Conservation (phyloP, 257 asterid genomes). For the Galeopsis tetrahit region DNA sequence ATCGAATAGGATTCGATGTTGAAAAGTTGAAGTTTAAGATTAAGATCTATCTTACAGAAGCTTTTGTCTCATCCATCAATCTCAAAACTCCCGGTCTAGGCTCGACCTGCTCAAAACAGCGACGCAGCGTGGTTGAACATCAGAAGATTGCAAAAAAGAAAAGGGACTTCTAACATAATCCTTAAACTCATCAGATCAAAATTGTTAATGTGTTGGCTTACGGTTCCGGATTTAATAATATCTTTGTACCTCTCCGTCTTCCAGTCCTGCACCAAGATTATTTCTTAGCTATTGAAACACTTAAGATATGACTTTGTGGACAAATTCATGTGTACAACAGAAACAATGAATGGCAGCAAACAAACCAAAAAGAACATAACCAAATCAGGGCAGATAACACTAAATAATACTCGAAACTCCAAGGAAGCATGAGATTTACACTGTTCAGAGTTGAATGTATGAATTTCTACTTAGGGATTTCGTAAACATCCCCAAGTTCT, state of each 20-base stretch:
- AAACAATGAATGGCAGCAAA: neutral
- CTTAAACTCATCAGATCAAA: conserved; percentile 19
- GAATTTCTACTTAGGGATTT: conserved; percentile 5
- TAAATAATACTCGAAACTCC: neutral
- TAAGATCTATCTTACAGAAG: conserved; percentile 71
- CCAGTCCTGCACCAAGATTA: conserved; percentile 75
- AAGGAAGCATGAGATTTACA: neutral
- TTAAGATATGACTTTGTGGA: neutral
- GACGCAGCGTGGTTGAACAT: conserved; percentile 4
- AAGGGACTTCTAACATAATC: conserved; percentile 14
- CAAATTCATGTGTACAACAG: conserved; percentile 19
- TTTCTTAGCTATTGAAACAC: conserved; percentile 19
- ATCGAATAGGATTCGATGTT: conserved; percentile 22
- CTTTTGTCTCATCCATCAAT: conserved; percentile 96
- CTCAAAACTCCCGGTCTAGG: conserved; percentile 96
- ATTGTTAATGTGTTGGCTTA: conserved; percentile 45
- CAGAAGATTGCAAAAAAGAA: neutral
- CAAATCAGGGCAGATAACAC: neutral
- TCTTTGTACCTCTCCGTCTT: conserved; percentile 97
- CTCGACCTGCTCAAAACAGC: conserved; percentile 67
- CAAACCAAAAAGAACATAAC: neutral
- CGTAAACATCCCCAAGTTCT: neutral
- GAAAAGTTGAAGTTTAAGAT: conserved; percentile 29
- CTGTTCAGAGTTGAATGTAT: neutral
- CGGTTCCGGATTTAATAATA: conserved; percentile 89